Base-by-base conservation (phyloP, 129 eudicot genomes). In the Pulicaria dysenterica region DNA sequence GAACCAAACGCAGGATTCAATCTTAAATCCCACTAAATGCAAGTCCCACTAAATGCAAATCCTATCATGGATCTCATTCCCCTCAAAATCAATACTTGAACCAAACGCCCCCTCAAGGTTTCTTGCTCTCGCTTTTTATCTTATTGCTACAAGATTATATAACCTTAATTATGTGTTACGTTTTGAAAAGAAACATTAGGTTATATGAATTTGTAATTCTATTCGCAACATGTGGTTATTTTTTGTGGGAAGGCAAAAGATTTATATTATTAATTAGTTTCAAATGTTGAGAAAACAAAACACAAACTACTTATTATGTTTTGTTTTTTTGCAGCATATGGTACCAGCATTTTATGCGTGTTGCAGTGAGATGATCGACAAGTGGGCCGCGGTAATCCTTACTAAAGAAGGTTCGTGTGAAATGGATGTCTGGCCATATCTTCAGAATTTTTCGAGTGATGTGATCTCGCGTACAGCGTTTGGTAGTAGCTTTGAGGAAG, bases 401-500 rank as follows among this genome's bases (percentile, higher is more conserved):
- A 16, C 4, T 34, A 39, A 48, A n/a, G 55, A 58, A 40, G 60
- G 69, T 63, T 58, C 81, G 0, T 58, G 75, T 47, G 81, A 77
- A 60, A 41, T 77, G 42, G 74, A 77, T 49, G 75, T 77, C 9
- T 77, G 81, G 81, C 75, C 81, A 7, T 50, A 68, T 45, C 69
- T 68, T 39, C 75, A 77, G 47, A 47, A 69, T 1, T 36, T 77
- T 12, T 15, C 81, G 3, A 47, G 58, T 8, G 75, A 77, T 38
- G 75, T 77, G n/a, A 69, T 77, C 39, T 77, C 81, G 6, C 81
- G 75, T 24, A 77, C 81, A 0, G 56, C 81, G 0, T 77, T 77
- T 24, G 81, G 81, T 49, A 77, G 75, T 67, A 68, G 75, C 45
- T 77, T 16, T 58, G 69, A 68, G 49, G 81, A 77, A 77, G 81